Percentiles rank a stretch among this genome's conserved stretches.
phyloP scores from a whole-genome alignment of 1,284 basidiomycete genomes.

The Trametes versicolor region DNA sequence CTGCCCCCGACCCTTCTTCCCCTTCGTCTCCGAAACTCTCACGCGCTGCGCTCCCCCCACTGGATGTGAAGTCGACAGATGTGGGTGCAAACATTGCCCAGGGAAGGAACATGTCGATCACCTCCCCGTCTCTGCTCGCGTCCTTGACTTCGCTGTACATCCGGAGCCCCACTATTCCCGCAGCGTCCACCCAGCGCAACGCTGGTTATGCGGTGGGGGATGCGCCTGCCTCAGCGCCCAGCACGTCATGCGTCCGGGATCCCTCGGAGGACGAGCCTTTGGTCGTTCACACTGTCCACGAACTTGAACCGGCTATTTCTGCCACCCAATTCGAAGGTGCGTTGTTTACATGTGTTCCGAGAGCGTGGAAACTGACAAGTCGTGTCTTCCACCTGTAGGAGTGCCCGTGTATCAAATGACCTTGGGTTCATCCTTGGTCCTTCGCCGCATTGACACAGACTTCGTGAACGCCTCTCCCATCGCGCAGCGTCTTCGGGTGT shows the following conservation, averaged over 20 bases:
- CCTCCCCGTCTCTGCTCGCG: conserved; percentile 35
- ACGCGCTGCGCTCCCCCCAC: conserved; percentile 29
- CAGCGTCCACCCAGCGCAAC: not conserved
- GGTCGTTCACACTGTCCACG: conserved; percentile 67
- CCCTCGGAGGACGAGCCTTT: conserved; percentile 38
- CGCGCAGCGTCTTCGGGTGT: conserved; percentile 52
- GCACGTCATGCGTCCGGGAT: not conserved
- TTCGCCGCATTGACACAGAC: conserved; percentile 77
- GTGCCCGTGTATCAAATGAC: conserved; percentile 76
- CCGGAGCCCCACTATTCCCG: conserved; percentile 24
- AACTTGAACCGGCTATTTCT: conserved; percentile 65
- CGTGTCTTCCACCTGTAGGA: conserved; percentile 49
- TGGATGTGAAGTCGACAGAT: conserved; percentile 30
- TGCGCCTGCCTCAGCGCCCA: not conserved
- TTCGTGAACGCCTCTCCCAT: conserved; percentile 77
- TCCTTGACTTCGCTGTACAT: conserved; percentile 38
- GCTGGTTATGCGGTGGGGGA: not conserved
- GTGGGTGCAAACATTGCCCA: conserved; percentile 8
- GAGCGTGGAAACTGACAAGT: conserved; percentile 18
- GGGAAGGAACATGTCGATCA: conserved; percentile 32
- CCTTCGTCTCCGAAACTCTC: conserved; percentile 30
- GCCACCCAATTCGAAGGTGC: conserved; percentile 75
- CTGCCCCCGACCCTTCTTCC: conserved; percentile 25
- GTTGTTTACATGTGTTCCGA: conserved; percentile 34
- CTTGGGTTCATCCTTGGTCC: conserved; percentile 59